phyloP scores from a whole-genome alignment of 768 basidiomycete genomes.

The Cystobasidiopsis lactophilus region DNA sequence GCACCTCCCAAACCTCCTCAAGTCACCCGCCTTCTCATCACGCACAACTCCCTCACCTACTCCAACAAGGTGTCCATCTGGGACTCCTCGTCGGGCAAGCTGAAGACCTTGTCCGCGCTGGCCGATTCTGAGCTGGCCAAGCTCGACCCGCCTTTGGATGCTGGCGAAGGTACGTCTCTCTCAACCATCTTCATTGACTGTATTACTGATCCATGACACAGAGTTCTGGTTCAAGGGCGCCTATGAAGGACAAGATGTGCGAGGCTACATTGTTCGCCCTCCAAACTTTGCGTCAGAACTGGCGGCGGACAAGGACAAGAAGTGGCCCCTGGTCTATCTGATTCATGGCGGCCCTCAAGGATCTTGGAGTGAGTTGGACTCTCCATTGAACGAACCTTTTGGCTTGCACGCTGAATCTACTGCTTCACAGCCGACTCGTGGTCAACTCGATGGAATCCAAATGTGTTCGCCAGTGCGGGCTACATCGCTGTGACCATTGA shows the following conservation, averaged over 20 bases:
- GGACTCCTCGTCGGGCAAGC: constrained; percentile 28
- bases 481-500: constrained; percentile 76
- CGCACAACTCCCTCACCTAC: constrained; percentile 46
- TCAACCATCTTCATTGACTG: constrained; percentile 35
- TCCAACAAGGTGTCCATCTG: constrained; percentile 48
- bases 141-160: background rate
- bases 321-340: constrained; percentile 55
- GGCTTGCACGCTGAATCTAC: too few relatives aligned
- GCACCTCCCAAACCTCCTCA: background rate
- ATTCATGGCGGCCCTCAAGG: constrained; percentile 25
- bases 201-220: constrained; percentile 42
- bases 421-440: constrained; percentile 40
- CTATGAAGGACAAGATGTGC: constrained; percentile 40
- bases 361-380: too few relatives aligned
- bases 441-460: constrained; percentile 70
- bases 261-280: constrained; percentile 69
- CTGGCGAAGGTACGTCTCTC: constrained; percentile 33
- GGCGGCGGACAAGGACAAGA: constrained; percentile 32
- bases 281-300: constrained; percentile 41
- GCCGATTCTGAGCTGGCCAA: background rate
- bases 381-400: too few relatives aligned
- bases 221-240: constrained; percentile 83
- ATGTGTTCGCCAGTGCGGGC: constrained; percentile 66
- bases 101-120: constrained; percentile 23
- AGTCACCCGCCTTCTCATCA: constrained; percentile 42